phyloP scores from a whole-genome alignment of 352 stramenopile species.

The Thalassiosira mediterranea region DNA sequence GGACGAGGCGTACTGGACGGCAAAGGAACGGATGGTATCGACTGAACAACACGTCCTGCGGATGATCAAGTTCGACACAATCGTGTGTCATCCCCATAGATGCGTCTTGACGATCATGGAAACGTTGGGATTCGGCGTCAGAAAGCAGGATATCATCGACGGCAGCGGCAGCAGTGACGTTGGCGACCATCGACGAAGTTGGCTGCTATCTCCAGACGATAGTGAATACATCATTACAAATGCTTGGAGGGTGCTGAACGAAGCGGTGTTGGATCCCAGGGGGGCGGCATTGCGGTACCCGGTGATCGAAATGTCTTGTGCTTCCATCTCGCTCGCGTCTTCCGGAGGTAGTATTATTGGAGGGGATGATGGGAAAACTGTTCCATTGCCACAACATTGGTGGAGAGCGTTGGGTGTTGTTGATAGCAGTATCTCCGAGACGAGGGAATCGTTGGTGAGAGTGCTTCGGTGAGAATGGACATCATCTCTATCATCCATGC shows the following conservation, averaged over 20 bases:
- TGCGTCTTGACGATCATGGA: slow-evolving; percentile 59
- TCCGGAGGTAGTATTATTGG: not conserved
- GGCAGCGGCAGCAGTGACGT: slow-evolving; percentile 3
- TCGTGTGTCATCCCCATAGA: slow-evolving; percentile 69
- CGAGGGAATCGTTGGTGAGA: no score
- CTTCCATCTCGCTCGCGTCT: slow-evolving; percentile 52
- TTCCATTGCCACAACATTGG: slow-evolving; percentile 27
- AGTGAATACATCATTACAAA: slow-evolving; percentile 41
- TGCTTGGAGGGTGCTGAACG: slow-evolving; percentile 55
- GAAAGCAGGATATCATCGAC: slow-evolving; percentile 2
- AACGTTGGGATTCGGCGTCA: slow-evolving; percentile 35
- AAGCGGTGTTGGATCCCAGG: slow-evolving; percentile 57
- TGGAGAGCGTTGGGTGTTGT: slow-evolving; percentile 41
- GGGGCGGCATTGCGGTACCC: slow-evolving; percentile 41
- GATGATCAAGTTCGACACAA: slow-evolving; percentile 74
- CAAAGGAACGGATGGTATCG: slow-evolving; percentile 66
- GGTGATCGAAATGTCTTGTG: slow-evolving; percentile 57
- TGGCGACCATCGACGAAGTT: no score
- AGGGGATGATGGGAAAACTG: not conserved
- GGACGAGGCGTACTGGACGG: slow-evolving; percentile 69
- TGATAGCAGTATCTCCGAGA: no score
- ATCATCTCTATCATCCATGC: no score
- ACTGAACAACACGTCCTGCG: slow-evolving; percentile 70
- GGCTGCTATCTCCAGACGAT: slow-evolving; percentile 23
- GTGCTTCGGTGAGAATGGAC: no score